A percentile compares a stretch with the other conserved stretches of the same genome.
These are phyloP conservation scores for Henckelia pumila DNA, from an alignment of 257 asterid species.

Conservation along the genomic window DNA sequence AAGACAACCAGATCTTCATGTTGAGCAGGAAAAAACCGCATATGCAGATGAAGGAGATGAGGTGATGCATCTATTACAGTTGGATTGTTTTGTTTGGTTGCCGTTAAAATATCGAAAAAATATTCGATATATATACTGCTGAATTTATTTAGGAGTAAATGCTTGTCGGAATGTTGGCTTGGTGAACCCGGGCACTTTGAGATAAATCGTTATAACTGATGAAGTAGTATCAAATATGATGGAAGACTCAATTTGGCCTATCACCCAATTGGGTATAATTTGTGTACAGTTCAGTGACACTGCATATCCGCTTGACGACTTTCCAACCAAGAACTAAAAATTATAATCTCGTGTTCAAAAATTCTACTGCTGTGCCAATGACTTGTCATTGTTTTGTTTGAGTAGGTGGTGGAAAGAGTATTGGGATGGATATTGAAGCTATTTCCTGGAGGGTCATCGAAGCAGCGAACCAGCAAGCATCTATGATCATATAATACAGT, in stretches of 20 bases:
- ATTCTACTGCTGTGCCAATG: constrained; percentile 1
- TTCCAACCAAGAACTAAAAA: neutral
- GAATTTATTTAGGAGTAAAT: constrained; percentile 10
- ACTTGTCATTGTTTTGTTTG: constrained; percentile 15
- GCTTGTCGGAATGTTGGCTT: neutral
- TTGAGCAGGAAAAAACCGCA: constrained; percentile 37
- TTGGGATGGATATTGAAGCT: constrained; percentile 98
- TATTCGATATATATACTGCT: too few species aligned
- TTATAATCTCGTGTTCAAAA: neutral
- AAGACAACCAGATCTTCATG: constrained; percentile 51
- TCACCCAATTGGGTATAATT: neutral
- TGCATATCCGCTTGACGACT: too few species aligned
- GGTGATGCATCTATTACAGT: constrained; percentile 43
- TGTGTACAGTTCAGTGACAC: neutral
- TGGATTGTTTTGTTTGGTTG: constrained; percentile 3
- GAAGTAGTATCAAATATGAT: neutral
- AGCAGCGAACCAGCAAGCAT: constrained; percentile 72
- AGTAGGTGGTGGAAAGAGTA: constrained; percentile 91
- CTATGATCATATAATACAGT: constrained; percentile 35
- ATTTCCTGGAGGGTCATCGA: constrained; percentile 96
- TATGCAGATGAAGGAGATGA: constrained; percentile 99
- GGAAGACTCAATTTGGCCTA: neutral
- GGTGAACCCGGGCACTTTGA: neutral
- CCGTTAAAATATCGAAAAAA: neutral
- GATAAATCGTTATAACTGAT: neutral